Percentiles rank a stretch among this genome's conserved stretches.
These are phyloP conservation scores for Alternaria rosae DNA, from an alignment of 2,329 filamentous ascomycete genomes.

Conservation along the genomic window DNA sequence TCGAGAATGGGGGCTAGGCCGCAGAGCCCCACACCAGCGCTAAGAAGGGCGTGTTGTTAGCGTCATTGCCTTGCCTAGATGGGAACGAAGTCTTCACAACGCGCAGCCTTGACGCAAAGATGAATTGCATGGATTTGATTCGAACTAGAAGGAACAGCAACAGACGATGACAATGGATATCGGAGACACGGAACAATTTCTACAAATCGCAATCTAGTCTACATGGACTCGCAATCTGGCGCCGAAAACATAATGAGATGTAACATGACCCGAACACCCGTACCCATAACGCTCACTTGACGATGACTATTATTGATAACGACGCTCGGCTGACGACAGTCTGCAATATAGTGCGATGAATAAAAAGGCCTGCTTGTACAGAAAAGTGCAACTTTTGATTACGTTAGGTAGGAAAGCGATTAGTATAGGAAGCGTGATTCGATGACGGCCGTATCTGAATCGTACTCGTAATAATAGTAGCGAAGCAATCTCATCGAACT, in stretches of 20 bases:
- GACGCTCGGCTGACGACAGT: not conserved
- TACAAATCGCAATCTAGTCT: conserved; percentile 10
- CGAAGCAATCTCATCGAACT: not conserved
- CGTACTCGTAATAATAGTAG: not conserved
- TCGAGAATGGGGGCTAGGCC: not conserved
- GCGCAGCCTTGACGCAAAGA: not conserved
- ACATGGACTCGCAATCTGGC: not conserved
- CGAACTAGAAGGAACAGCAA: not conserved
- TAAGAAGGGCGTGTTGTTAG: not conserved
- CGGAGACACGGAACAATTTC: not conserved
- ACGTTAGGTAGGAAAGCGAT: not conserved
- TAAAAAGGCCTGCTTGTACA: not conserved
- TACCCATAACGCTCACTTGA: conserved; percentile 2
- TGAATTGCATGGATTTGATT: not conserved
- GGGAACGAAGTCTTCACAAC: not conserved
- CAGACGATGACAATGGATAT: not conserved
- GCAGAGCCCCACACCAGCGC: not conserved
- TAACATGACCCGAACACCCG: not conserved
- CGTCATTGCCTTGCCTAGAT: not conserved
- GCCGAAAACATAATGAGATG: not conserved
- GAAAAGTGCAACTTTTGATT: not conserved
- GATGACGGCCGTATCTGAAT: not conserved
- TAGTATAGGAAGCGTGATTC: not conserved
- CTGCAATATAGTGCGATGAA: not conserved
- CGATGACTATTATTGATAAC: not conserved